Evolutionary conservation across 345 rosid genomes (phyloP), one percentile per base, ranked within the genome.

Genomic region (Acer negundo): DNA sequence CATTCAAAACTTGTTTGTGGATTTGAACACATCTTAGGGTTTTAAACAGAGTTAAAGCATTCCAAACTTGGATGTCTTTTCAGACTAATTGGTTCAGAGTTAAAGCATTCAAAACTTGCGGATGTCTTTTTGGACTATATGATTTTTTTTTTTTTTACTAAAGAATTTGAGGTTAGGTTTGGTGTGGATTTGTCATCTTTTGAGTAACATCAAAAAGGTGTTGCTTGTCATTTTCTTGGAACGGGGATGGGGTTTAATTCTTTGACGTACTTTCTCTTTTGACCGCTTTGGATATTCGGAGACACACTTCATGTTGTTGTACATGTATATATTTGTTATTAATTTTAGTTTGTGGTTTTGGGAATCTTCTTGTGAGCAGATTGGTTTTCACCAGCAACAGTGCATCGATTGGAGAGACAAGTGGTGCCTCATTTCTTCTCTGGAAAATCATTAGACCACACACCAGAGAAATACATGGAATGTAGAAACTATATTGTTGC

Each of bases 361-460:
- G 71, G 76, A 42, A 42, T 72, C 78, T 51, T 81, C 55, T 46
- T 67, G 49, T 74, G 81, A 61, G 67, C 84, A 96, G 98, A 90
- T 83, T 96, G 99, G 99, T 96, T 96, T 87, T 89, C 98, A 62
- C 98, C 95, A 56, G 73, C 87, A 24, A 77, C 86, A 10, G 97
- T 96, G 76, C 87, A 96, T 90, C 89, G 99, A 80, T 81, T 94
- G 77, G 99, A 96, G 82, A 87, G 99, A 72, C 99, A 96, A 87
- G 99, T 92, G 77, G 98, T 94, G 84, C 99, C 99, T 0, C 97
- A 90, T 82, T 96, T 85, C 84, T 96, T 96, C 89, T 91, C 97
- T 77, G 99, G 98, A 59, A 96, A 96, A 83, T 92, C 97, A 20
- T 67, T 88, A 20, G 91, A 90, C 49, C 90, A 89, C 72, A 82